Conservation (phyloP, 176 grass and related monocot species). For the Neostapfia colusana region DNA sequence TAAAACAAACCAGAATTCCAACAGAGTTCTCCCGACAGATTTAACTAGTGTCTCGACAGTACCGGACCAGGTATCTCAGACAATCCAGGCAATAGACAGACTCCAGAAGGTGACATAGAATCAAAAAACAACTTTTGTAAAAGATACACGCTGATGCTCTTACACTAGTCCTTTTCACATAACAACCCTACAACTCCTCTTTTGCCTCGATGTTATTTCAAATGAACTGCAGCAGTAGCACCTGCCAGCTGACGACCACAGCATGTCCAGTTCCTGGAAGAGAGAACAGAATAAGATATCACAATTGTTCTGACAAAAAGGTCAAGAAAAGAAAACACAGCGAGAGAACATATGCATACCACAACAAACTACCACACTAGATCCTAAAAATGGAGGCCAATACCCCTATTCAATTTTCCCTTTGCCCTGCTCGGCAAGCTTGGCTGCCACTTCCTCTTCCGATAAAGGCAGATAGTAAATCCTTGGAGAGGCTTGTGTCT, state of each 20-base stretch:
- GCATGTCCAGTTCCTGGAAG: conserved; percentile 3
- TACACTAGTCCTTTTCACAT: conserved; percentile 43
- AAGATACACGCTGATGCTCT: conserved; percentile 35
- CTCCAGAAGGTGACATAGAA: not conserved
- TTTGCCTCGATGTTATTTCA: conserved; percentile 32
- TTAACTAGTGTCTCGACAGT: not conserved
- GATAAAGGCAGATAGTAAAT: conserved; percentile 96
- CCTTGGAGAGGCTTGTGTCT: conserved; percentile 81
- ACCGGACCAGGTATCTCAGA: not conserved
- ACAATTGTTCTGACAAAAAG: not conserved
- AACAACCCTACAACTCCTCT: conserved; percentile 10
- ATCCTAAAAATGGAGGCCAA: not conserved
- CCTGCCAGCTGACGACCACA: not conserved
- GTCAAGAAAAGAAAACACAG: not conserved
- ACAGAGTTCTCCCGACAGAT: not conserved
- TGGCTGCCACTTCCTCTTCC: conserved; percentile 79
- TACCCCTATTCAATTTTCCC: conserved; percentile 40
- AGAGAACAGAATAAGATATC: not conserved
- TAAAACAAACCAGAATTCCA: not conserved
- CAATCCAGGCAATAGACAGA: not conserved
- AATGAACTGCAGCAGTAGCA: conserved; percentile 8
- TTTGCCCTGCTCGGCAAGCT: conserved; percentile 64
- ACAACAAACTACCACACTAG: not conserved
- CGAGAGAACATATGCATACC: conserved; percentile 22
- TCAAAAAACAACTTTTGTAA: not conserved